Evolutionary conservation across 2,329 filamentous ascomycete species (phyloP).

Genomic region (Lachnellula hyalina): DNA sequence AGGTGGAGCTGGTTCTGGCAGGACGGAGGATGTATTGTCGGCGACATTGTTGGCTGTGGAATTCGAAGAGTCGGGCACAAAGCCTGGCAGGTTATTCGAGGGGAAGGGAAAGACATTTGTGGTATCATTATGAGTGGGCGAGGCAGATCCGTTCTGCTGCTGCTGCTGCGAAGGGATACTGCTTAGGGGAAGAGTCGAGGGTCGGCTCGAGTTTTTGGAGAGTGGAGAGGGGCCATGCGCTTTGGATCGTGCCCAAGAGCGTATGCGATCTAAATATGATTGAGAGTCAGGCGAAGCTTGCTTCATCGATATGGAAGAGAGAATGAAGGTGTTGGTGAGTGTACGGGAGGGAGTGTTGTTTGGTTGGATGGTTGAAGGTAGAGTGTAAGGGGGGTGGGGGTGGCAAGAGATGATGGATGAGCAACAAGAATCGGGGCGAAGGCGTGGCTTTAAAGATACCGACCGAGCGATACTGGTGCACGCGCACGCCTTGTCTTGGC

Average conservation of each 20-base stretch:
- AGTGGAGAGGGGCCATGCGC: conserved; percentile 46
- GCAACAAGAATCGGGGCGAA: too few relatives aligned
- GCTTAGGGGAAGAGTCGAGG: conserved; percentile 36
- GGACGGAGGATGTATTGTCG: conserved; percentile 32
- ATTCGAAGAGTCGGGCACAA: conserved; percentile 23
- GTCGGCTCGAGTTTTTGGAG: conserved; percentile 32
- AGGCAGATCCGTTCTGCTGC: conserved; percentile 14
- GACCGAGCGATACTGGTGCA: too few relatives aligned
- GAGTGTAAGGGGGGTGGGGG: too few relatives aligned
- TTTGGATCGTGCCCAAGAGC: conserved; percentile 49
- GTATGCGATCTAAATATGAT: conserved; percentile 51
- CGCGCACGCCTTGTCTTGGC: too few relatives aligned
- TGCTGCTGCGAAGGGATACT: conserved; percentile 21
- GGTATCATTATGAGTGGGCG: conserved; percentile 17
- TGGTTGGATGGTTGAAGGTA: too few relatives aligned
- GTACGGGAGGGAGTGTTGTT: background rate
- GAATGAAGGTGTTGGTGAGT: background rate
- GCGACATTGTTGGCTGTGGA: conserved; percentile 29
- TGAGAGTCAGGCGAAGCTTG: conserved; percentile 46
- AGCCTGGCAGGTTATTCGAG: conserved; percentile 25
- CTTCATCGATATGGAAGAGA: conserved; percentile 51
- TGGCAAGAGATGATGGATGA: too few relatives aligned
- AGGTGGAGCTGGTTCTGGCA: conserved; percentile 39
- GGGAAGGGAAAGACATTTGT: conserved; percentile 21
- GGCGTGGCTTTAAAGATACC: too few relatives aligned